phyloP scores from a whole-genome alignment of 768 basidiomycete species.

The Hebeloma cylindrosporum region DNA sequence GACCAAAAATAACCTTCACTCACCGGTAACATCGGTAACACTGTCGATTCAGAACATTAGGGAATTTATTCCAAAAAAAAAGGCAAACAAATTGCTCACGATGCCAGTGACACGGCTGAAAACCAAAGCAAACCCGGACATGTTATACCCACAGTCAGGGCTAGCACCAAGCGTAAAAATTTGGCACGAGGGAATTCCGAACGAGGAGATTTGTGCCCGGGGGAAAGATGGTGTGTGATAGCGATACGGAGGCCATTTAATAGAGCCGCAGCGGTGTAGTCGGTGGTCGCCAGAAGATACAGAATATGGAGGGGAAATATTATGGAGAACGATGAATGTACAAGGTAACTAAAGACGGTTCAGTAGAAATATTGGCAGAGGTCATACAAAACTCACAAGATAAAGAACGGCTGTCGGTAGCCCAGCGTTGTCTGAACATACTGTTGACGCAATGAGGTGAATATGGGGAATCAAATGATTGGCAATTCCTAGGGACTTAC shows the following conservation, averaged over 20 bases:
- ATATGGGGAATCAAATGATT: background rate
- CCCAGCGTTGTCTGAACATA: constrained; percentile 75
- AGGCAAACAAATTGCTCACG: constrained; percentile 49
- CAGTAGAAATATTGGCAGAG: background rate
- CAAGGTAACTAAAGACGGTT: constrained; percentile 62
- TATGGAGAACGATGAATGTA: constrained; percentile 78
- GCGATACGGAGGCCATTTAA: constrained; percentile 51
- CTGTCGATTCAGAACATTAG: constrained; percentile 36
- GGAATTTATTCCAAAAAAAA: constrained; percentile 1
- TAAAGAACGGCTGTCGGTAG: constrained; percentile 87
- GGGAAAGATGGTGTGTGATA: constrained; percentile 47
- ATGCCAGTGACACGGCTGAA: constrained; percentile 61
- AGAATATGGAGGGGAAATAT: constrained; percentile 83
- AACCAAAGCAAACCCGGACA: constrained; percentile 77
- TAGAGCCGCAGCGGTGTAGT: constrained; percentile 48
- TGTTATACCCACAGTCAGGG: constrained; percentile 58
- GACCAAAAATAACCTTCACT: constrained; percentile 18
- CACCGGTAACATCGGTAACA: constrained; percentile 77
- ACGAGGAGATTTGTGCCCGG: constrained; percentile 31
- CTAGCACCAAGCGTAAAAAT: constrained; percentile 39
- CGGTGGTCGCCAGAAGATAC: constrained; percentile 54
- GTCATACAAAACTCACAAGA: constrained; percentile 71
- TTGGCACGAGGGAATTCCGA: constrained; percentile 34
- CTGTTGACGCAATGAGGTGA: constrained; percentile 35
- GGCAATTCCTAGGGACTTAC: constrained; percentile 37